Evolutionary conservation across 108 stramenopile genomes (phyloP).

Genomic region (Aurantiochytrium sp.): DNA sequence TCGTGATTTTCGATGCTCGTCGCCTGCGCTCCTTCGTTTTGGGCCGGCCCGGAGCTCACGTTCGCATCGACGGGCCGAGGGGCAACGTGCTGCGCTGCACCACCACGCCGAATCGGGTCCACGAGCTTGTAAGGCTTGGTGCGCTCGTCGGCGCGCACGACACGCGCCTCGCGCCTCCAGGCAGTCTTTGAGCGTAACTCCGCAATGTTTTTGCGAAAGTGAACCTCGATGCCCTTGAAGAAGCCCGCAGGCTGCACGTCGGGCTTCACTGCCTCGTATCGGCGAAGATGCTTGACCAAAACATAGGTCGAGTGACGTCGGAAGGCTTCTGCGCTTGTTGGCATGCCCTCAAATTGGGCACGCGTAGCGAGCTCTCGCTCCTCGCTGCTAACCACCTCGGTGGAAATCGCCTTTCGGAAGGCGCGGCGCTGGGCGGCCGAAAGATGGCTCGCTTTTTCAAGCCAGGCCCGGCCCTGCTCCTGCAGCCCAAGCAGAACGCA

Average conservation of each 20-base stretch:
- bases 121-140: not conserved
- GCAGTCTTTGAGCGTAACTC: not conserved
- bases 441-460: not conserved
- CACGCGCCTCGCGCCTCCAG: not conserved
- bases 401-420: not conserved
- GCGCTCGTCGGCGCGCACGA: not conserved
- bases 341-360: not conserved
- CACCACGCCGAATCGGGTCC: not conserved
- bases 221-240: not conserved
- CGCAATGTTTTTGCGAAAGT: not conserved
- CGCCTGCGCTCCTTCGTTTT: no score
- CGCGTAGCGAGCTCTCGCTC: not conserved
- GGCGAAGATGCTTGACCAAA: conserved; percentile 1
- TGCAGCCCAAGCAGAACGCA: not conserved
- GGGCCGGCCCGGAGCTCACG: no score
- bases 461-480: not conserved
- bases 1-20: no score
- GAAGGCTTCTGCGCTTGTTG: not conserved
- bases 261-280: not conserved
- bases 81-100: not conserved
- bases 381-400: not conserved
- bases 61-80: no score
- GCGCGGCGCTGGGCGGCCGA: not conserved
- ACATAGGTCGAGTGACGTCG: not conserved
- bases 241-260: not conserved